phyloP scores from a whole-genome alignment of 2,329 filamentous ascomycete genomes.

The Fusarium proliferatum region DNA sequence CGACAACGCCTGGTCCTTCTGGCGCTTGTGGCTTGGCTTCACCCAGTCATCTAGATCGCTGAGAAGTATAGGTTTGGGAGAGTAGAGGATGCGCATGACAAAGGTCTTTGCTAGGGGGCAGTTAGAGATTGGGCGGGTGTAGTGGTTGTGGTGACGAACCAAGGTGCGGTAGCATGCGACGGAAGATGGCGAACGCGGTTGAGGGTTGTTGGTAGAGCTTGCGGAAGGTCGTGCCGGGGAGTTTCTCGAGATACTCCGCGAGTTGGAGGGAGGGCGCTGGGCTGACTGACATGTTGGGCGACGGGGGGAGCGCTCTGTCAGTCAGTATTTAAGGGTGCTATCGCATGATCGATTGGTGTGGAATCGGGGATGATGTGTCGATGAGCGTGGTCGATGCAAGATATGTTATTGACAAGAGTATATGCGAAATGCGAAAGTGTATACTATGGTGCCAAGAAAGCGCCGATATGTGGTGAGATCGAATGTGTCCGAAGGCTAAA shows the following conservation, averaged over 20 bases:
- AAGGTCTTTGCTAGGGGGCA: conserved; percentile 81
- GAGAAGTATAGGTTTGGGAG: conserved; percentile 82
- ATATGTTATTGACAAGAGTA: too few species aligned
- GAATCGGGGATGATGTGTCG: background rate
- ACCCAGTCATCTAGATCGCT: conserved; percentile 89
- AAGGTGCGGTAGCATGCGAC: conserved; percentile 94
- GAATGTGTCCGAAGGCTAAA: background rate
- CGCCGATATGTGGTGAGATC: background rate
- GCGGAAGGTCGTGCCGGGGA: conserved; percentile 88
- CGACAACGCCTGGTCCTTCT: conserved; percentile 85
- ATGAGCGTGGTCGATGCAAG: background rate
- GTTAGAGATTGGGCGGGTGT: conserved; percentile 6
- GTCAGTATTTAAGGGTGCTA: conserved; percentile 41
- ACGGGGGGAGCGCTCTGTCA: conserved; percentile 43
- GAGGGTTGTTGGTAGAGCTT: conserved; percentile 96
- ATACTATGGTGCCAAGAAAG: too few species aligned
- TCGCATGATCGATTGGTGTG: conserved; percentile 38
- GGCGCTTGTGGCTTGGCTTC: conserved; percentile 69
- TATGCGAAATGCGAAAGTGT: too few species aligned
- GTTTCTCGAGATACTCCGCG: conserved; percentile 92
- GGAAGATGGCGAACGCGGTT: conserved; percentile 93
- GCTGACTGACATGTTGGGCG: conserved; percentile 59
- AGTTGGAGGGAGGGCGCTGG: conserved; percentile 65
- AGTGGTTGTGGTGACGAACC: conserved; percentile 61
- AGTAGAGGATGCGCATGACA: conserved; percentile 95